phyloP scores from a whole-genome alignment of 192 early-diverging fungal genomes.

The Rhizophlyctis rosea region DNA sequence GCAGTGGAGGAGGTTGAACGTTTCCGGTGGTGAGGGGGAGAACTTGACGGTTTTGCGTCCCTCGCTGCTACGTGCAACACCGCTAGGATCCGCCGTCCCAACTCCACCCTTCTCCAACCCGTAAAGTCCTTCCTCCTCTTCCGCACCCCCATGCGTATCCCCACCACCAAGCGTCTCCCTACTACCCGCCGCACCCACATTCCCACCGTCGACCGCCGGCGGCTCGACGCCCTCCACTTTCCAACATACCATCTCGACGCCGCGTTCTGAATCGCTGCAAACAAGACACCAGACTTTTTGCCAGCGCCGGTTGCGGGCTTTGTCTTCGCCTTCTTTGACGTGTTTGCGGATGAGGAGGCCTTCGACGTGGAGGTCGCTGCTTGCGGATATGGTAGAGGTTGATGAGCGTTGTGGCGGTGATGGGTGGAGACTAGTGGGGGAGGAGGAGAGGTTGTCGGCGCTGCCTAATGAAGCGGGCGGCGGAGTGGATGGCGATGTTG shows the following conservation, averaged over 20 bases:
- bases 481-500: too few relatives aligned
- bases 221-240: constrained; percentile 58
- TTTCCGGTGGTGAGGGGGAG: constrained; percentile 13
- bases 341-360: constrained; percentile 89
- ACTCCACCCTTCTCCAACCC: background rate
- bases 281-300: constrained; percentile 68
- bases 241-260: constrained; percentile 77
- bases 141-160: background rate
- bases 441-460: too few relatives aligned
- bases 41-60: background rate
- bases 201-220: constrained; percentile 19
- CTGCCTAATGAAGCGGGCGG: too few relatives aligned
- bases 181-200: constrained; percentile 10
- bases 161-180: background rate
- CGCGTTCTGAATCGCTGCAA: constrained; percentile 53
- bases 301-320: constrained; percentile 85
- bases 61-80: background rate
- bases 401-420: background rate
- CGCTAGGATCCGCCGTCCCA: background rate
- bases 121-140: background rate
- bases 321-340: constrained; percentile 68
- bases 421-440: background rate
- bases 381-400: too few relatives aligned
- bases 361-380: constrained; percentile 41
- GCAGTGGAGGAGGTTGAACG: constrained; percentile 68